Evolutionary conservation across 441 rosid genomes (phyloP).

Genomic region (Pelargonium australe): DNA sequence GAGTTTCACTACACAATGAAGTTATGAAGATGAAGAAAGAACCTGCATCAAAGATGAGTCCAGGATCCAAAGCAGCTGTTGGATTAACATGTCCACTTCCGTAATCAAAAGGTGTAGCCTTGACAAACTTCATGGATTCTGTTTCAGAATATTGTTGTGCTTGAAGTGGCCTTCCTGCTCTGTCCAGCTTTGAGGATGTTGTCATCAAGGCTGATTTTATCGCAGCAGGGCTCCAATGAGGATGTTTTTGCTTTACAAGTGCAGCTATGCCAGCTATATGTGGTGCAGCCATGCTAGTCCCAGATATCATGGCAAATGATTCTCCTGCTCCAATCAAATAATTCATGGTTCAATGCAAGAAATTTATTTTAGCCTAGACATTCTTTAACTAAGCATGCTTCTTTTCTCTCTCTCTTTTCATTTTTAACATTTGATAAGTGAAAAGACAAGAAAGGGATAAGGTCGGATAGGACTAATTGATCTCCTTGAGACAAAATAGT

Average conservation of each 20-base stretch:
- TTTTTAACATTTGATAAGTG: neutral
- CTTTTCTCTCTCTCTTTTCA: neutral
- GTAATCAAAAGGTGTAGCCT: constrained; percentile 89
- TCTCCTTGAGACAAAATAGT: no score
- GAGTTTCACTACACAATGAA: neutral
- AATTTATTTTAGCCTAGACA: neutral
- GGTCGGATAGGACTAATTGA: no score
- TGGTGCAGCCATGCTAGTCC: constrained; percentile 99
- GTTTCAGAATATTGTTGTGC: constrained; percentile 83
- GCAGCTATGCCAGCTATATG: constrained; percentile 99
- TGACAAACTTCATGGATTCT: constrained; percentile 61
- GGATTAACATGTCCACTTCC: constrained; percentile 97
- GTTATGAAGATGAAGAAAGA: constrained; percentile 8
- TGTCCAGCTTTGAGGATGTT: constrained; percentile 64
- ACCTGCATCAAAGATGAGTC: constrained; percentile 95
- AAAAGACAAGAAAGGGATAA: constrained; percentile 5
- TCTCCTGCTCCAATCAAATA: constrained; percentile 55
- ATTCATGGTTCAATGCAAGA: neutral
- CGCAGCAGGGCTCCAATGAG: constrained; percentile 95
- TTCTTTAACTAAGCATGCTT: constrained; percentile 10
- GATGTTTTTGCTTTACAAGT: constrained; percentile 87
- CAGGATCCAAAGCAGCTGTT: constrained; percentile 92
- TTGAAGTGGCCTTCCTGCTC: constrained; percentile 89
- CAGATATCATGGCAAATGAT: constrained; percentile 90
- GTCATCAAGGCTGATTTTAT: constrained; percentile 95